Percentiles rank a stretch among this genome's conserved stretches.
phyloP scores from a whole-genome alignment of 257 asterid genomes.

The Nicotiana undulata region DNA sequence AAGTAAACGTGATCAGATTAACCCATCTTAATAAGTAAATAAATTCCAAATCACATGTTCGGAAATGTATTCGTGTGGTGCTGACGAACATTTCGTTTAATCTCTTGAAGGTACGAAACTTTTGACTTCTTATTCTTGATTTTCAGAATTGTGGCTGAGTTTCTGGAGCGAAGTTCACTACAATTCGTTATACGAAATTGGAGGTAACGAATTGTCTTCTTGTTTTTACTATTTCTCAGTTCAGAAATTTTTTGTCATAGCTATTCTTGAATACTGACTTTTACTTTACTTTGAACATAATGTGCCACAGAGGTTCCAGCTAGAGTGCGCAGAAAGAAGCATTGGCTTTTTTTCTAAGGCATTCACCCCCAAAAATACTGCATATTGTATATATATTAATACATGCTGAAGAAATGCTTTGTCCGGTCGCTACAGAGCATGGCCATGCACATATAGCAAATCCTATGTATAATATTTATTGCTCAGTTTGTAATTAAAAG shows the following conservation, averaged over 20 bases:
- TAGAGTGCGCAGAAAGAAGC: slow-evolving; percentile 59
- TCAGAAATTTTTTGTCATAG: not conserved
- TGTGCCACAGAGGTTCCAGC: slow-evolving; percentile 57
- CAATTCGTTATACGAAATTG: slow-evolving; percentile 71
- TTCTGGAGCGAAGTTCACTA: slow-evolving; percentile 99
- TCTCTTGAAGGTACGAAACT: not conserved
- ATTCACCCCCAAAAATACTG: not conserved
- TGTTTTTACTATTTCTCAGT: not conserved
- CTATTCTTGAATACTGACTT: not conserved
- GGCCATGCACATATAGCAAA: slow-evolving; percentile 1
- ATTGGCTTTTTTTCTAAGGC: slow-evolving; percentile 55
- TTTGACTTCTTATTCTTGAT: not conserved
- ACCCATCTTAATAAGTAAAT: not conserved
- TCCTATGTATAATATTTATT: not conserved
- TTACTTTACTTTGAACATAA: not conserved
- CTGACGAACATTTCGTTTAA: not conserved
- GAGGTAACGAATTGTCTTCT: slow-evolving; percentile 35
- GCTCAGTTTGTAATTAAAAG: not conserved
- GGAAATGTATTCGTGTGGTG: not conserved
- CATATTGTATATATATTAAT: not conserved
- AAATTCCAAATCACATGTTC: not conserved
- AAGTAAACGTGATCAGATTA: not conserved
- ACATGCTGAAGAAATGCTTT: not conserved
- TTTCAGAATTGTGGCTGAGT: slow-evolving; percentile 86
- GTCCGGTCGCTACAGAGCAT: not conserved